These are phyloP conservation scores for Penicillium sp. DNA, from an alignment of 2,329 filamentous ascomycete genomes.

Conservation along the genomic window DNA sequence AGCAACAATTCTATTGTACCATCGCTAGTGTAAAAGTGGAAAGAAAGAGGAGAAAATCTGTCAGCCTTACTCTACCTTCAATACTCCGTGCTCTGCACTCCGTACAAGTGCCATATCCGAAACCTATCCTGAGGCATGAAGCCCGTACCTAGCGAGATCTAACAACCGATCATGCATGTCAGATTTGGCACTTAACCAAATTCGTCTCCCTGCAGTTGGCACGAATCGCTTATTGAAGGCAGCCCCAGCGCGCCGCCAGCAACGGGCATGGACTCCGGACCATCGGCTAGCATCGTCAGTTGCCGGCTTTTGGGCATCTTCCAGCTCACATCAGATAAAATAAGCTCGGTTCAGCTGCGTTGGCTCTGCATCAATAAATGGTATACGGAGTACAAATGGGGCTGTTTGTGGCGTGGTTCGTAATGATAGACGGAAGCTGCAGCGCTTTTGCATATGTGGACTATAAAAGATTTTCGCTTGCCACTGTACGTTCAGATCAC, in stretches of 20 bases:
- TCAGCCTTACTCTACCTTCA: no score
- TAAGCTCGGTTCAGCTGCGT: background rate
- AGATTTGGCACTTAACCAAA: conserved; percentile 10
- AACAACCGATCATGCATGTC: conserved; percentile 14
- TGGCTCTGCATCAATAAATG: background rate
- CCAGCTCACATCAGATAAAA: background rate
- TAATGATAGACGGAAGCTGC: background rate
- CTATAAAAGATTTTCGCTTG: background rate
- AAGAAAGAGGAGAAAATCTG: no score
- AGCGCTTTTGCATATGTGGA: background rate
- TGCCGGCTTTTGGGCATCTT: background rate
- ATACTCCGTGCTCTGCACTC: no score
- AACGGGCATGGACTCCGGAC: background rate
- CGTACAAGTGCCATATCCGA: background rate
- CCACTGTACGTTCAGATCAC: background rate
- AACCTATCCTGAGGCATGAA: background rate
- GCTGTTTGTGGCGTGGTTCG: background rate
- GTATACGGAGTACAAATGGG: background rate
- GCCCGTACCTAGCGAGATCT: conserved; percentile 10
- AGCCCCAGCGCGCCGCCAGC: background rate
- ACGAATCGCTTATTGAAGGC: background rate
- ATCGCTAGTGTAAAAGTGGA: no score
- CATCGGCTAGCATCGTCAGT: conserved; percentile 6
- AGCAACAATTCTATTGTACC: no score
- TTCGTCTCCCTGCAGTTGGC: conserved; percentile 6